phyloP scores from a whole-genome alignment of 2,329 filamentous ascomycete species.

The Cladosporium phlei region DNA sequence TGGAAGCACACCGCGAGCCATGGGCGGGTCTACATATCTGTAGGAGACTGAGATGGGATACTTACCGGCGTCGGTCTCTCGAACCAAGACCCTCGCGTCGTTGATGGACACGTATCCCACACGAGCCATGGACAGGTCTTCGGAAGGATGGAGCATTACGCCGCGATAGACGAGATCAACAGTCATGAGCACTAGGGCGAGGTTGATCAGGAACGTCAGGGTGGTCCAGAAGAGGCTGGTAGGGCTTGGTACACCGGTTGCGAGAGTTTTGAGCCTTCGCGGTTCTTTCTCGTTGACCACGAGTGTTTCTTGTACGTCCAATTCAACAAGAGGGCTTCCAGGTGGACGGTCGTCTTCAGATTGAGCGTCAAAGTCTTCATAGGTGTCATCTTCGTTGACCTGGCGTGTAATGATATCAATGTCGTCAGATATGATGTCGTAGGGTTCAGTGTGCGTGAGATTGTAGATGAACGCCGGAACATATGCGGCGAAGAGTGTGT shows the following conservation, averaged over 20 bases:
- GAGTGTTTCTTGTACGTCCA: slow-evolving; percentile 61
- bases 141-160: slow-evolving; percentile 61
- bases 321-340: slow-evolving; percentile 41
- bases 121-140: slow-evolving; percentile 78
- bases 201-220: slow-evolving; percentile 57
- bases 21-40: slow-evolving; percentile 34
- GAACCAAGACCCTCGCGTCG: slow-evolving; percentile 74
- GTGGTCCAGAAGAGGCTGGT: slow-evolving; percentile 62
- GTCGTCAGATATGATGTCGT: slow-evolving; percentile 31
- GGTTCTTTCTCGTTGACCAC: slow-evolving; percentile 54
- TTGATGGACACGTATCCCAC: slow-evolving; percentile 80
- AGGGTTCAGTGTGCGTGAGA: slow-evolving; percentile 27
- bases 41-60: slow-evolving; percentile 72
- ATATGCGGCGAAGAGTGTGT: slow-evolving; percentile 43
- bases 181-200: slow-evolving; percentile 61
- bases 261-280: slow-evolving; percentile 59
- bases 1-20: slow-evolving; percentile 2
- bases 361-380: slow-evolving; percentile 19
- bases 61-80: slow-evolving; percentile 71
- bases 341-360: slow-evolving; percentile 30
- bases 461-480: slow-evolving; percentile 36
- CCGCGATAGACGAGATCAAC: slow-evolving; percentile 76
- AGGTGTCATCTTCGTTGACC: slow-evolving; percentile 26
- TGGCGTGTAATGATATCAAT: slow-evolving; percentile 38
- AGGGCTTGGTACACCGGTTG: slow-evolving; percentile 71